Evolutionary conservation across 2,329 filamentous ascomycete species (phyloP).

Genomic region (Bisporella sp.): DNA sequence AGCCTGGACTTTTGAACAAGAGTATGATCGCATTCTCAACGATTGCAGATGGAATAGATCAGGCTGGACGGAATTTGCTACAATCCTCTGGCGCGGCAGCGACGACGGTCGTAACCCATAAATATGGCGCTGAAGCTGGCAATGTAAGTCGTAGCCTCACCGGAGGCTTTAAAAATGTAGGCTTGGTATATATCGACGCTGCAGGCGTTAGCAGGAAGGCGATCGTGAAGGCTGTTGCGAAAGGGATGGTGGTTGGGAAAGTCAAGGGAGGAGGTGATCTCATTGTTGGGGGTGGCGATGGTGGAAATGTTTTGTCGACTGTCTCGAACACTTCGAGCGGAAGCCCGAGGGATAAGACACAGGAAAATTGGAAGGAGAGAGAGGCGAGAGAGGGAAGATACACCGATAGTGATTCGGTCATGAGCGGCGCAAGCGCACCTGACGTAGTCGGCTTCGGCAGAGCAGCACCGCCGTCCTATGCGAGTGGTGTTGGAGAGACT

Average conservation of each 20-base stretch:
- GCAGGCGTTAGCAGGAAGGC: conserved; percentile 85
- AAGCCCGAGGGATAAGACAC: neutral
- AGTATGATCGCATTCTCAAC: conserved; percentile 95
- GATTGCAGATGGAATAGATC: conserved; percentile 86
- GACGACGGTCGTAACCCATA: conserved; percentile 79
- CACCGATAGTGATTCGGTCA: neutral
- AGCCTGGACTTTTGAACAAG: conserved; percentile 91
- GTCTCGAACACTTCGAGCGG: neutral
- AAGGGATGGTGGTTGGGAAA: conserved; percentile 87
- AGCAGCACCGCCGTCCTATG: neutral
- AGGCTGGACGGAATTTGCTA: conserved; percentile 74
- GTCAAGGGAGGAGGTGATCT: conserved; percentile 68
- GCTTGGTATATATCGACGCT: conserved; percentile 94
- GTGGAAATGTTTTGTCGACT: conserved; percentile 15
- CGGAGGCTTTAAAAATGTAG: conserved; percentile 90
- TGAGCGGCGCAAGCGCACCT: neutral
- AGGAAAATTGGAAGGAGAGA: neutral
- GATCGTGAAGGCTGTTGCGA: conserved; percentile 89
- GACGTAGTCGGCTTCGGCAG: neutral
- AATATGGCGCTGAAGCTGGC: conserved; percentile 81
- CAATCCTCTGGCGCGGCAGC: conserved; percentile 70
- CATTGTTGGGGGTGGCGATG: conserved; percentile 57
- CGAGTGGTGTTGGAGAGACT: neutral
- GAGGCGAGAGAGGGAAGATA: neutral
- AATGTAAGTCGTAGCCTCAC: conserved; percentile 68